Evolutionary conservation across 1,139 yeast genomes (phyloP), one percentile per base, ranked within the genome.

Genomic region (Lodderomyces beijingensis): DNA sequence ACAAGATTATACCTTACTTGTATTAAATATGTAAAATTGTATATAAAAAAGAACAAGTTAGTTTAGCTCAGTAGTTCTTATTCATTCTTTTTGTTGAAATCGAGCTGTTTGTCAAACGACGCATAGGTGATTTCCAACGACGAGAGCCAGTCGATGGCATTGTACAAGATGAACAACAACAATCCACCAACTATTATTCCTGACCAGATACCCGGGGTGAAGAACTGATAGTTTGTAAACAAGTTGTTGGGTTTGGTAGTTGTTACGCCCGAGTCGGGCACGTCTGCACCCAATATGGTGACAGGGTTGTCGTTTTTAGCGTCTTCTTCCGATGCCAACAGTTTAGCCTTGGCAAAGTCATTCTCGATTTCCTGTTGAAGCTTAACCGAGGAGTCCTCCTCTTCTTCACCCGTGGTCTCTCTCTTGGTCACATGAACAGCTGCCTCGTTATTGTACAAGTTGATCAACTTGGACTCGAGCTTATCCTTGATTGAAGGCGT

Each of bases 1-100:
- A 82, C 57, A 82, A 88, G 54, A 88, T 91, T 43, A 72, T 91
- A 43, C 99, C 99, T 3, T 87, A 80, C 49, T 59, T 91, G 6
- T 91, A 88, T 55, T 91, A 64, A 33, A 19, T 10, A 19, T 19
- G 21, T 19, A 19, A 8, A 19, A 7, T 19, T 19, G 21, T 19
- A 19, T 19, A n/a, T n/a, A n/a, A n/a, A n/a, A n/a, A n/a, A n/a
- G n/a, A n/a, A n/a, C n/a, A n/a, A n/a, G n/a, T n/a, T n/a, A n/a
- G n/a, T n/a, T n/a, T n/a, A n/a, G 32, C n/a, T n/a, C n/a, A n/a
- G 21, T 10, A 19, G 7, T 25, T 47, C 11, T 16, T 60, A 77
- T 51, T 77, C 80, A 38, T 65, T 66, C 59, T 81, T 82, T 63
- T 79, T 81, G 43, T 71, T 74, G 44, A 66, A 70, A 47, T 77